Base-by-base conservation (phyloP, 2,329 filamentous ascomycete species). In the Pyrenochaeta sp. region DNA sequence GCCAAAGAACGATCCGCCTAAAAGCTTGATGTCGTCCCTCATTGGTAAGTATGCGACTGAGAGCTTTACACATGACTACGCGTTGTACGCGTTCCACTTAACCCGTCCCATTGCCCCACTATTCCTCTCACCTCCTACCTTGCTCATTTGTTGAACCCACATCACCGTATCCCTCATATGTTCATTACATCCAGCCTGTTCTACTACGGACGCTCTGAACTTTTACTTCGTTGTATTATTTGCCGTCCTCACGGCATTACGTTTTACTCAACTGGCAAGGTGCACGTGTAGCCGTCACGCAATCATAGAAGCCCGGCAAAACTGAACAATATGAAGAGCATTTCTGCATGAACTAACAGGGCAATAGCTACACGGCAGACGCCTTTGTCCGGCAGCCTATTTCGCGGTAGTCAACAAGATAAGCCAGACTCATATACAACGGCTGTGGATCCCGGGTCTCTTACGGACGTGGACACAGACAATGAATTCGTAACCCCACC, bases 391-490 rank as follows among this genome's bases (percentile, higher is more conserved):
- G 24, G 34, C n/a, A 40, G 40, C 15, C 43, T 25, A 8, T 58
- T 42, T 15, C 34, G 25, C 6, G 13, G 48, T 9, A 5, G 28
- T 19, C 25, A 50, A 36, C 32, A 49, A 6, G 53, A 60, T 24
- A 55, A 64, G 6, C 39, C 56, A 9, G 52, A 64, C 1, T 62
- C 67, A 1, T 32, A 54, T 51, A 52, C 58, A 3, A 62, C 65
- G 5, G 60, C 62, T 13, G 50, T 54, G 5, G 65, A 71, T 24
- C 64, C 66, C 50, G 74, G 69, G 1, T 73, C 70, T 5, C 61
- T 71, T 1, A 77, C 74, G 2, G 73, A 75, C 32, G 71, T 69
- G 15, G 72, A 76, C 7, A 68, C 72, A 2, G 66, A 67, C 30
- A 54, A 67, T 28, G 64, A 69, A 32, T 69, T 50, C 27, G 36